Conservation (phyloP, 2,329 filamentous ascomycete genomes). For the Trichothecium roseum region DNA sequence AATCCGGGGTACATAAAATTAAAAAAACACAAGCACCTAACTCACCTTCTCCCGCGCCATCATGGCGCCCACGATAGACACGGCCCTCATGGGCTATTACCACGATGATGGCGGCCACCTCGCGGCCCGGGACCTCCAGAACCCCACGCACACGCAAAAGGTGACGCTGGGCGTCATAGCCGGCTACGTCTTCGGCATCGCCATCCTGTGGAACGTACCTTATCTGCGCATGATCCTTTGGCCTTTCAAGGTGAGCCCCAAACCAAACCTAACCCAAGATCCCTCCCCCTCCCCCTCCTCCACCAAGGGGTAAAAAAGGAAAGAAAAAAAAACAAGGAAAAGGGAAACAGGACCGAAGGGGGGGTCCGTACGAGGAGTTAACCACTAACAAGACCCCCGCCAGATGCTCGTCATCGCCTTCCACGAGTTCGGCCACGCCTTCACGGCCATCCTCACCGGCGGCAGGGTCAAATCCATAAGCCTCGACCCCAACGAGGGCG, state of each 20-base stretch:
- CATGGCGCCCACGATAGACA: slow-evolving; percentile 1
- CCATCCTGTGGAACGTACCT: slow-evolving; percentile 69
- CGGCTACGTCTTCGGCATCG: slow-evolving; percentile 63
- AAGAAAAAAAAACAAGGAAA: too few species aligned
- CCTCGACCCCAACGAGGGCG: slow-evolving; percentile 68
- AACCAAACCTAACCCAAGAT: neutral
- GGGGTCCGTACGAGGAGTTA: neutral
- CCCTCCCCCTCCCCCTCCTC: neutral
- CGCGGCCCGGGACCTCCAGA: slow-evolving; percentile 39
- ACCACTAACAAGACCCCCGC: slow-evolving; percentile 1
- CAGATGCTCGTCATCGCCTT: slow-evolving; percentile 78
- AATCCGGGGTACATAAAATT: too few species aligned
- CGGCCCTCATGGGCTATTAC: too few species aligned
- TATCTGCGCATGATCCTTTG: slow-evolving; percentile 66
- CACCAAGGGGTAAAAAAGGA: too few species aligned
- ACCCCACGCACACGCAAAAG: slow-evolving; percentile 56
- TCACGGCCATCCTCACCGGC: slow-evolving; percentile 61
- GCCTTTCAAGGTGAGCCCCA: slow-evolving; percentile 62
- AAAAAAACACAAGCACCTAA: too few species aligned
- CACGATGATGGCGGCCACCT: slow-evolving; percentile 14
- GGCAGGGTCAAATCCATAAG: slow-evolving; percentile 65
- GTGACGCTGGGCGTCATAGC: slow-evolving; percentile 63
- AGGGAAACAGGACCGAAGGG: too few species aligned
- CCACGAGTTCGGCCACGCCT: slow-evolving; percentile 70
- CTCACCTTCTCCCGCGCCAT: too few species aligned